Conservation (phyloP, 2,329 filamentous ascomycete species). For the Neonectria magnoliae region DNA sequence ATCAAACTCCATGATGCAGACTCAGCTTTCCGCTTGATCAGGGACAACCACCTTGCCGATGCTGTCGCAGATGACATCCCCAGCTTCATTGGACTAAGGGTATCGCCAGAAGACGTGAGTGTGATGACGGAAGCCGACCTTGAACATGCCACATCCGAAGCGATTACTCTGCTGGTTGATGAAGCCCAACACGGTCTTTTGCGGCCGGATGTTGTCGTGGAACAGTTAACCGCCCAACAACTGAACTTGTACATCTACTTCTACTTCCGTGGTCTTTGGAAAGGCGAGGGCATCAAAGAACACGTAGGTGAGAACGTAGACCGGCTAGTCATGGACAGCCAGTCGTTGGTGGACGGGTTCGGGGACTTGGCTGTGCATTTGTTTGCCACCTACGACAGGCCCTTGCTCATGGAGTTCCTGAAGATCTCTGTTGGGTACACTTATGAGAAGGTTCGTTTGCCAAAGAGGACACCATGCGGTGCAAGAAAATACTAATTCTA, state of each 20-base stretch:
- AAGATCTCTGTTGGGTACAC: slow-evolving; percentile 86
- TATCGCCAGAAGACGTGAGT: slow-evolving; percentile 75
- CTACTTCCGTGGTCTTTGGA: slow-evolving; percentile 89
- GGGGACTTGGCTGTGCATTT: slow-evolving; percentile 87
- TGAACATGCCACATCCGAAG: slow-evolving; percentile 82
- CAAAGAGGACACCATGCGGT: too few species aligned
- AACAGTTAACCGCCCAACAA: slow-evolving; percentile 75
- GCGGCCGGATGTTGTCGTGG: slow-evolving; percentile 78
- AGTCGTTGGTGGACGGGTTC: slow-evolving; percentile 82
- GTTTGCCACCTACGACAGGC: slow-evolving; percentile 84
- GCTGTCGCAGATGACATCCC: slow-evolving; percentile 90
- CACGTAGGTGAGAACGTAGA: slow-evolving; percentile 64
- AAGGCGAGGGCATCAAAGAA: slow-evolving; percentile 72
- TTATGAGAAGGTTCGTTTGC: slow-evolving; percentile 72
- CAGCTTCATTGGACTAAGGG: slow-evolving; percentile 86
- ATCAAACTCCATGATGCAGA: slow-evolving; percentile 93
- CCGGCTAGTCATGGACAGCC: slow-evolving; percentile 66
- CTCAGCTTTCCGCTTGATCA: slow-evolving; percentile 85
- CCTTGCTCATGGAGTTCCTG: slow-evolving; percentile 86
- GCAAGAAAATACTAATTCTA: slow-evolving; percentile 29
- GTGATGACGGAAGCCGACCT: slow-evolving; percentile 76
- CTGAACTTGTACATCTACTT: slow-evolving; percentile 86
- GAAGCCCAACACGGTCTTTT: slow-evolving; percentile 92
- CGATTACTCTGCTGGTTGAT: slow-evolving; percentile 86
- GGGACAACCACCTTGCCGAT: slow-evolving; percentile 89